A percentile compares a stretch with the other conserved stretches of the same genome.
Evolutionary conservation across 495 filamentous ascomycete species (phyloP).

Genomic region (Viridothelium virens): DNA sequence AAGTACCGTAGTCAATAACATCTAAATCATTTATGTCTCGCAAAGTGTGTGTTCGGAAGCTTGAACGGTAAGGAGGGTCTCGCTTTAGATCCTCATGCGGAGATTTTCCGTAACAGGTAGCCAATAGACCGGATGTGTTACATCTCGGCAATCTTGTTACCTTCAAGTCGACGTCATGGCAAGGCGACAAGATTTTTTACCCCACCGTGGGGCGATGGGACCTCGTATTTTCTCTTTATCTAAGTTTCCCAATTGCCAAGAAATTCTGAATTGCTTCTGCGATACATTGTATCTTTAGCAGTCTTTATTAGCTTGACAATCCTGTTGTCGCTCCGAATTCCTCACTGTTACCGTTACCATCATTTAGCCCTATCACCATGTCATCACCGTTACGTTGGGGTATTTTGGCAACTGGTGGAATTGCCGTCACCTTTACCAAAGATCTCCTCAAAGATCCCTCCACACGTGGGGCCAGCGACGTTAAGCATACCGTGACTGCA

Average conservation of each 20-base stretch:
- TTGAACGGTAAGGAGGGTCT: too few species aligned
- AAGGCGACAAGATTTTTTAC: background rate
- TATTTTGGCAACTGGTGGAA: conserved; percentile 62
- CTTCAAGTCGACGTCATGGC: conserved; percentile 6
- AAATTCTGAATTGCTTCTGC: background rate
- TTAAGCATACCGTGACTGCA: conserved; percentile 71
- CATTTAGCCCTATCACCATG: background rate
- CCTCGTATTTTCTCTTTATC: background rate
- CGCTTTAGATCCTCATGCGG: background rate
- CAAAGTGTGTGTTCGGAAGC: too few species aligned
- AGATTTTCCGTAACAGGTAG: background rate
- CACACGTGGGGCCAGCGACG: conserved; percentile 60
- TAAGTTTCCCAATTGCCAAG: background rate
- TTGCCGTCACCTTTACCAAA: conserved; percentile 69
- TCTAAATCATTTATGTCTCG: too few species aligned
- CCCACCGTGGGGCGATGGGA: background rate
- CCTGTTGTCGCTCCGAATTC: too few species aligned
- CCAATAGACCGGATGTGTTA: background rate
- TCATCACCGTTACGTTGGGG: conserved; percentile 20
- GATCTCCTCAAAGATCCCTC: conserved; percentile 76
- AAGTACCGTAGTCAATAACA: too few species aligned
- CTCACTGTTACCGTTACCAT: background rate
- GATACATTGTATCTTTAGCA: background rate
- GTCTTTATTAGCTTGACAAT: background rate
- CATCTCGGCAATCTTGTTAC: background rate